Conservation (phyloP, 768 basidiomycete genomes). For the Porphyrellus cyaneotinctus region DNA sequence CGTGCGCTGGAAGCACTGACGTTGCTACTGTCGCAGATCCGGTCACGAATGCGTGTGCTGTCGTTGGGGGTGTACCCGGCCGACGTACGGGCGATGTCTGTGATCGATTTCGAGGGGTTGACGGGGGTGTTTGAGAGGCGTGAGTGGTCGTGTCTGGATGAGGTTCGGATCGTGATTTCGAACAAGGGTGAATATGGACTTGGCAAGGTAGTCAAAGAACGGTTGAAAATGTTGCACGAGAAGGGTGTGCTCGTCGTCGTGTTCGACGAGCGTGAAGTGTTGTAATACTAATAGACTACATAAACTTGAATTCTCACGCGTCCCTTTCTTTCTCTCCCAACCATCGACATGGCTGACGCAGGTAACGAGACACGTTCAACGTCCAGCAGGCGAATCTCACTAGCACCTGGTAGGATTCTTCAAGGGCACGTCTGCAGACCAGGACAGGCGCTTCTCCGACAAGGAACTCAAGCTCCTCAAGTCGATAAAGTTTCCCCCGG, state of each 20-base stretch:
- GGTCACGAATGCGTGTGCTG: constrained; percentile 28
- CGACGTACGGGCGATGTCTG: constrained; percentile 26
- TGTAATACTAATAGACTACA: constrained; percentile 10
- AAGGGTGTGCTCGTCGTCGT: constrained; percentile 29
- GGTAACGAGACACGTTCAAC: constrained; percentile 27
- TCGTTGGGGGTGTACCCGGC: constrained; percentile 32
- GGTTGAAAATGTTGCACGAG: constrained; percentile 17
- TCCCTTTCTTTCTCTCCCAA: constrained; percentile 13
- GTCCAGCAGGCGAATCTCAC: neutral
- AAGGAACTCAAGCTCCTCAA: constrained; percentile 90
- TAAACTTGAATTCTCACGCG: constrained; percentile 21
- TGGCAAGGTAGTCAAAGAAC: constrained; percentile 23
- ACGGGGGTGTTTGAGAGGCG: constrained; percentile 19
- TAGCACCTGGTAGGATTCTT: constrained; percentile 58
- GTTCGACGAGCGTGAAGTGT: constrained; percentile 30
- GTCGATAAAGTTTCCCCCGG: constrained; percentile 83
- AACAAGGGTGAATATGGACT: constrained; percentile 29
- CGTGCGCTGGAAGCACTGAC: constrained; percentile 24
- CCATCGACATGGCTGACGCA: constrained; percentile 56
- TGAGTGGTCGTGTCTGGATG: constrained; percentile 22
- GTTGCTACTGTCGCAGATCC: constrained; percentile 23
- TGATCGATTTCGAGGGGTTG: constrained; percentile 30
- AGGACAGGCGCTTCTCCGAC: constrained; percentile 91
- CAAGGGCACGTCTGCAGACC: constrained; percentile 88
- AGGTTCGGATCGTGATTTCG: constrained; percentile 29